Evolutionary conservation across 176 grass and related monocot species (phyloP), one percentile per base, ranked within the genome.

Genomic region (Zoysia pacifica): DNA sequence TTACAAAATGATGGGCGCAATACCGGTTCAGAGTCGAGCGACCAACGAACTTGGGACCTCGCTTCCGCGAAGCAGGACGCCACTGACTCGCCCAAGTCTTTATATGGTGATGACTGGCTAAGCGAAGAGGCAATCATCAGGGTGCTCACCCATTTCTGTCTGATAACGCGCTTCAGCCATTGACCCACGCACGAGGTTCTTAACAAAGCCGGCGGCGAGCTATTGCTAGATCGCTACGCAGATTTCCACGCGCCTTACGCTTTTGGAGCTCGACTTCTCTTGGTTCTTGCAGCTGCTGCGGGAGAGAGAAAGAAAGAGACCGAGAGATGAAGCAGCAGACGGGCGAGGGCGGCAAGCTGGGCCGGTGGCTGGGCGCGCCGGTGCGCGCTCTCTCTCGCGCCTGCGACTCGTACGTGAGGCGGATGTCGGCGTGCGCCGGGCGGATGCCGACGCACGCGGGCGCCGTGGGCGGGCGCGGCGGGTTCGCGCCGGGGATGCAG

Each of bases 351-450:
- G 74, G 62, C 59, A 90, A 65, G 71, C 85, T 96, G 68, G 81
- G 67, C 11, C 61, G 80, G 76, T 90, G 78, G 75, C 72, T 90
- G 35, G 81, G 73, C 0, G 84, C 90, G 63, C 87, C 93, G 47
- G 20, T 83, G 11, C 46, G 73, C 7, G 90, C 88, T 44, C 79
- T 96, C 55, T 81, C 87, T 54, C 67, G 87, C 28, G 90, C 85
- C 61, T 82, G 90, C 79, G 84, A 92, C 72, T 83, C 86, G 56
- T 96, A 96, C 52, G 93, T 88, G 65, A 84, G 71, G 8, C 65
- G 64, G 41, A 80, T 93, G 82, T 62, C 81, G 42, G 85, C 77
- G 49, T 96, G 90, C 58, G 85, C 82, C 9, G 90, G 85, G 1
- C 65, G 10, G 65, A 81, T 89, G 82, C 87, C 87, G 41, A 50